Conservation (phyloP, 331 rosid species). For the Quercus tomentella region DNA sequence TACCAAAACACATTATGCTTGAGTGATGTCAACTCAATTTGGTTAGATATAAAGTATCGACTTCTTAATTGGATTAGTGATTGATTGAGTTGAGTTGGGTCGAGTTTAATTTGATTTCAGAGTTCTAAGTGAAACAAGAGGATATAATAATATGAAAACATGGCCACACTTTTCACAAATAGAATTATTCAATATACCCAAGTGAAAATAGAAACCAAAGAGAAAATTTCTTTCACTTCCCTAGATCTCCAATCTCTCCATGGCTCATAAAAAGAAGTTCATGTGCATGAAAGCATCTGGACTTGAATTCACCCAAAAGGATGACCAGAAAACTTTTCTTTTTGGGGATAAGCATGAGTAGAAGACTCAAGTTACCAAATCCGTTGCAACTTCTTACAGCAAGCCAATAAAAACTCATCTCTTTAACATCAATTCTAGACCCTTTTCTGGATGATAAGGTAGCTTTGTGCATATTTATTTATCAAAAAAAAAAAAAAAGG, state of each 20-base stretch:
- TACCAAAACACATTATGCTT: neutral
- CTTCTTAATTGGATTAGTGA: neutral
- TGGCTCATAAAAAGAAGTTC: neutral
- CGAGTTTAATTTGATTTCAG: no score
- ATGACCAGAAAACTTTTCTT: neutral
- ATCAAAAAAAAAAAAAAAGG: neutral
- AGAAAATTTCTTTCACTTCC: neutral
- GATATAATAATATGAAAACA: neutral
- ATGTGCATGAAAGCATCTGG: neutral
- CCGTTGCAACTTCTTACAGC: neutral
- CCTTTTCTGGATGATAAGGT: neutral
- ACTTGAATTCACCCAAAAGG: neutral
- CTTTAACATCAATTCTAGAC: neutral
- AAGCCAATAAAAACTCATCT: neutral
- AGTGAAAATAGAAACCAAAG: neutral
- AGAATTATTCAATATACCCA: neutral
- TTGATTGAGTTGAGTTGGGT: no score
- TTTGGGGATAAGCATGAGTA: neutral
- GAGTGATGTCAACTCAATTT: neutral
- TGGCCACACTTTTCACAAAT: neutral
- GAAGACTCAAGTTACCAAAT: neutral
- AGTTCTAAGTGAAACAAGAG: neutral
- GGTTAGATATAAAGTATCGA: neutral
- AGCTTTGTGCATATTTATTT: neutral
- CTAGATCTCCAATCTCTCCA: neutral